phyloP scores from a whole-genome alignment of 2,329 filamentous ascomycete species.

The Clarireedia monteithiana region DNA sequence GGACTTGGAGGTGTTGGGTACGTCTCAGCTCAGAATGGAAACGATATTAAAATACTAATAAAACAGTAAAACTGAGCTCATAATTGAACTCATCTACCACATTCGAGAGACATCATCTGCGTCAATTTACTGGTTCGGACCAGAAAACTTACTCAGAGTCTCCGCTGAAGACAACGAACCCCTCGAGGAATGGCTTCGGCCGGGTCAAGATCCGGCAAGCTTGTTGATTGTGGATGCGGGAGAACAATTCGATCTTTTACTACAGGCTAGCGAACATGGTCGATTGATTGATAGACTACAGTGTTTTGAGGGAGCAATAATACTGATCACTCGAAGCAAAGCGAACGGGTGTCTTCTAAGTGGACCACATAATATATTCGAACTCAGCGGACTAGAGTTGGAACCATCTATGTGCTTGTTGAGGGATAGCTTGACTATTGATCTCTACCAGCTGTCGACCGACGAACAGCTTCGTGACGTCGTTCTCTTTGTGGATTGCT shows the following conservation, averaged over 20 bases:
- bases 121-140: constrained; percentile 21
- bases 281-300: constrained; percentile 16
- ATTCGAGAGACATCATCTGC: constrained; percentile 18
- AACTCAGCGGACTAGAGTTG: constrained; percentile 15
- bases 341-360: constrained; percentile 17
- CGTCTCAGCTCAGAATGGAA: not conserved
- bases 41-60: constrained; percentile 1
- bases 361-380: constrained; percentile 16
- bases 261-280: not conserved
- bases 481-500: constrained; percentile 12
- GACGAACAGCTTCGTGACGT: constrained; percentile 18
- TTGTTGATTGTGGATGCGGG: constrained; percentile 20
- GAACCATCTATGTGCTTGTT: constrained; percentile 17
- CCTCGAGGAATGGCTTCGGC: constrained; percentile 15
- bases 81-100: constrained; percentile 20
- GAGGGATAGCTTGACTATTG: constrained; percentile 7
- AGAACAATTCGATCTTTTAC: constrained; percentile 12
- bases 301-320: constrained; percentile 16
- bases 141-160: constrained; percentile 9
- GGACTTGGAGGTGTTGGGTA: constrained; percentile 24
- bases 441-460: constrained; percentile 10
- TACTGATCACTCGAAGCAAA: constrained; percentile 17
- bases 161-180: constrained; percentile 3
- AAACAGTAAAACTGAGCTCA: constrained; percentile 20
- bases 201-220: constrained; percentile 4